Evolutionary conservation across 169 alveolate species (phyloP).

Genomic region (Hepatocystis sp.): DNA sequence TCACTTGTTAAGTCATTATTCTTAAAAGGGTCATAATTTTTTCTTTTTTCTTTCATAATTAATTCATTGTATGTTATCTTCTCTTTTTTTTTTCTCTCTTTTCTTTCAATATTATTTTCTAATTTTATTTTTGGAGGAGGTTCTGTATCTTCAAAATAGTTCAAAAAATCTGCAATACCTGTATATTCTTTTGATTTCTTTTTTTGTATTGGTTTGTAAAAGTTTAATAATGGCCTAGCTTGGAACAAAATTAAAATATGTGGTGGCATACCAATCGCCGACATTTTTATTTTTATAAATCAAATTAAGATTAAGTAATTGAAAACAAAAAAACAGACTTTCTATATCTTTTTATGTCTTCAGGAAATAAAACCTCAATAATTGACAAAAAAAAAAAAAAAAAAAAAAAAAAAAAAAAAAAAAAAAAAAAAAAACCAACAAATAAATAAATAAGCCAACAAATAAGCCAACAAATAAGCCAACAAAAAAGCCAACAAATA

Average conservation of each 20-base stretch:
- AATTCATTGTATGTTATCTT: constrained; percentile 71
- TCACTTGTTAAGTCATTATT: constrained; percentile 86
- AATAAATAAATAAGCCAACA: not conserved
- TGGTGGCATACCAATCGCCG: constrained; percentile 90
- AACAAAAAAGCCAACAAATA: too few species aligned
- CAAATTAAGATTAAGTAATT: too few species aligned
- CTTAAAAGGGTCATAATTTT: constrained; percentile 82
- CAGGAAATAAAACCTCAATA: too few species aligned
- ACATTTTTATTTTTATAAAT: too few species aligned
- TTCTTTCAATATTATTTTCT: constrained; percentile 82
- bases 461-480: too few species aligned
- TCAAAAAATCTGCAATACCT: constrained; percentile 79
- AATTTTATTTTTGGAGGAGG: constrained; percentile 81
- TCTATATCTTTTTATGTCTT: too few species aligned
- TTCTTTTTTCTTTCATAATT: constrained; percentile 61
- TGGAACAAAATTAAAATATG: constrained; percentile 85
- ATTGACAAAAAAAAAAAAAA: too few species aligned
- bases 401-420: too few species aligned
- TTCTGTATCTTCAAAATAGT: constrained; percentile 77
- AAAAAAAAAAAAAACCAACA: too few species aligned
- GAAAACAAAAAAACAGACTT: too few species aligned
- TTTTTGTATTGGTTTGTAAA: constrained; percentile 72
- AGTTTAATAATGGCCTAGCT: constrained; percentile 86
- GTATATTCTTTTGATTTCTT: constrained; percentile 66
- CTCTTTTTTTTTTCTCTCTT: constrained; percentile 78